Percentiles rank a stretch among this genome's conserved stretches.
Evolutionary conservation across 108 stramenopile genomes (phyloP).

Genomic region (Skeletonema marinoi): DNA sequence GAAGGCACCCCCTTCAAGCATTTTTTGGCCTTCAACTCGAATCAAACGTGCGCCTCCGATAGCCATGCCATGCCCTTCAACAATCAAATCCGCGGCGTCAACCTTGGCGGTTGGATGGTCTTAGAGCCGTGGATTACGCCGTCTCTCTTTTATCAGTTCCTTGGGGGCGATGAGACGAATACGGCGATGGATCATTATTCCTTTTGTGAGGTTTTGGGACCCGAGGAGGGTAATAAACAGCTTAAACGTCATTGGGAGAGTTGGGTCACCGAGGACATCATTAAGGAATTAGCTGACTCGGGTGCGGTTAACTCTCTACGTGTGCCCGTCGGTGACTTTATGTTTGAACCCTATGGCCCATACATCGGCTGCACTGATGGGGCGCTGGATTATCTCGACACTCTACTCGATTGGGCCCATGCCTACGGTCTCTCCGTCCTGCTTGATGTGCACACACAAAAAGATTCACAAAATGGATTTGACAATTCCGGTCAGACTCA

Average conservation of each 20-base stretch:
- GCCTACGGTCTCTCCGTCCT: slow-evolving; percentile 77
- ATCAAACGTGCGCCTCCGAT: slow-evolving; percentile 70
- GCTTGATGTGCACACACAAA: slow-evolving; percentile 84
- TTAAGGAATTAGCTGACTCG: slow-evolving; percentile 63
- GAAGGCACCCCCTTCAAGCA: slow-evolving; percentile 39
- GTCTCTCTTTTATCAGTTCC: slow-evolving; percentile 90
- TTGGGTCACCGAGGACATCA: slow-evolving; percentile 87
- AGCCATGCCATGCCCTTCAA: slow-evolving; percentile 80
- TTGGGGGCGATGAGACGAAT: slow-evolving; percentile 68
- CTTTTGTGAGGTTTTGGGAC: slow-evolving; percentile 88
- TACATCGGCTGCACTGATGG: slow-evolving; percentile 89
- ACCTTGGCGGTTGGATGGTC: slow-evolving; percentile 95
- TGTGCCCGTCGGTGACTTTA: slow-evolving; percentile 91
- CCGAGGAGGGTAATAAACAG: slow-evolving; percentile 84
- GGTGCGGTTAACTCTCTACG: slow-evolving; percentile 84
- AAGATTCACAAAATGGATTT: slow-evolving; percentile 91
- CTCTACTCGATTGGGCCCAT: slow-evolving; percentile 71
- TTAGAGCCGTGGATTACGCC: slow-evolving; percentile 96
- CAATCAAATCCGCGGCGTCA: slow-evolving; percentile 88
- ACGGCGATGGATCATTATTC: slow-evolving; percentile 89
- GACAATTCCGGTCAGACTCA: slow-evolving; percentile 83
- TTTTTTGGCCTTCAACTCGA: slow-evolving; percentile 68
- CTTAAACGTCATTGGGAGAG: slow-evolving; percentile 89
- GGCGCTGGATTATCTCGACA: slow-evolving; percentile 84
- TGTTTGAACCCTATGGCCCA: slow-evolving; percentile 91